Percentiles rank a stretch among this genome's conserved stretches.
Evolutionary conservation across 2,329 filamentous ascomycete species (phyloP).

Genomic region (Sarocladiaceae sp.): DNA sequence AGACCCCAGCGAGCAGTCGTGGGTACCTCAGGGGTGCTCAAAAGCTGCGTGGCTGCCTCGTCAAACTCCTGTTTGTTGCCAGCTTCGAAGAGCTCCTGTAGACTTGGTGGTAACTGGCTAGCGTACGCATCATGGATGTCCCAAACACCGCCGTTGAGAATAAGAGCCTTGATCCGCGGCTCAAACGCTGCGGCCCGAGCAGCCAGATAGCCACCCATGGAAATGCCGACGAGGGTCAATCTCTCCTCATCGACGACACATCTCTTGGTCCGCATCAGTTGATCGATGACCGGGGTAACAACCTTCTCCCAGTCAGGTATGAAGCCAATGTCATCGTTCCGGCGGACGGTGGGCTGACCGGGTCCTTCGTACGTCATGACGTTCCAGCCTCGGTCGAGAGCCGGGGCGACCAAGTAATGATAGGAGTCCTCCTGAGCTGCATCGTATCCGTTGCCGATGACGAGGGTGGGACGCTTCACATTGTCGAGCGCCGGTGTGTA

Average conservation of each 20-base stretch:
- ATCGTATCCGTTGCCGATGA: conserved; percentile 32
- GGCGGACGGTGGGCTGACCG: conserved; percentile 34
- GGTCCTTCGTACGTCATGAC: conserved; percentile 40
- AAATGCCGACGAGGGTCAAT: conserved; percentile 31
- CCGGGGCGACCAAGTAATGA: conserved; percentile 23
- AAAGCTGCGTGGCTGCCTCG: conserved; percentile 10
- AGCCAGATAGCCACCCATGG: conserved; percentile 34
- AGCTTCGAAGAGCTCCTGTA: conserved; percentile 11
- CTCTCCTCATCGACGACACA: conserved; percentile 12
- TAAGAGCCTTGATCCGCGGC: conserved; percentile 32
- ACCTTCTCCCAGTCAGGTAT: conserved; percentile 37
- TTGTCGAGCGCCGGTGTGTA: conserved; percentile 15
- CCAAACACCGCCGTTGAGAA: conserved; percentile 33
- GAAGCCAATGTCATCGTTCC: conserved; percentile 35
- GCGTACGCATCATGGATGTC: conserved; percentile 14
- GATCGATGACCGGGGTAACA: conserved; percentile 33
- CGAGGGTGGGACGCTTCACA: conserved; percentile 21
- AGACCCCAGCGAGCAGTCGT: conserved; percentile 18
- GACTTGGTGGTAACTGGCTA: conserved; percentile 9
- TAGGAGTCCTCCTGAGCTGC: conserved; percentile 32
- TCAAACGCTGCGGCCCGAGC: conserved; percentile 37
- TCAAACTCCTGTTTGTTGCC: conserved; percentile 17
- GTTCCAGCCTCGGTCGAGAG: conserved; percentile 33
- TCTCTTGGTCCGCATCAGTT: conserved; percentile 16
- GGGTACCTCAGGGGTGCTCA: conserved; percentile 6